These are phyloP conservation scores for Chenopodium album DNA, from an alignment of 148 eudicot species.

Conservation along the genomic window DNA sequence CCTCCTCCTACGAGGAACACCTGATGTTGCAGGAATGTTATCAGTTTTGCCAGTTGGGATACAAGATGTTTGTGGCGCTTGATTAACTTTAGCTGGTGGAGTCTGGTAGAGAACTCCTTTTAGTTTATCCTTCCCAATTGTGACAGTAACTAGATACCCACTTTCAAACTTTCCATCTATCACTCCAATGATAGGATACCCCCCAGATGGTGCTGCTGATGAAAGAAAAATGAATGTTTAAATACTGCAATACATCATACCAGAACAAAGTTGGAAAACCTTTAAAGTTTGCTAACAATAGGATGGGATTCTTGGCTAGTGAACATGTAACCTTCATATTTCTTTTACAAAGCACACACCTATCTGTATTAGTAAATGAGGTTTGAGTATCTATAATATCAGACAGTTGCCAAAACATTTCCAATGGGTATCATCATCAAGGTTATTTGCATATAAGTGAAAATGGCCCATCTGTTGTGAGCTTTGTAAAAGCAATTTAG, in stretches of 20 bases:
- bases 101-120: conserved; percentile 81
- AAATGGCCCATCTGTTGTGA: not conserved
- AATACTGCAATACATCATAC: not conserved
- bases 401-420: not conserved
- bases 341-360: not conserved
- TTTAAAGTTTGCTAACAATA: not conserved
- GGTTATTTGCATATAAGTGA: not conserved
- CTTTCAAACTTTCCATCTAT: conserved; percentile 97
- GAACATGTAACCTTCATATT: not conserved
- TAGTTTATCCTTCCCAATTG: conserved; percentile 60
- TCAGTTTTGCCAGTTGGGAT: conserved; percentile 12
- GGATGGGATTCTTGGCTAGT: not conserved
- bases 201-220: conserved; percentile 36
- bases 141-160: conserved; percentile 89
- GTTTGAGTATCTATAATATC: not conserved
- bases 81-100: conserved; percentile 28
- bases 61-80: conserved; percentile 20
- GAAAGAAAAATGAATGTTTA: conserved; percentile 11
- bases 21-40: conserved; percentile 28
- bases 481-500: not conserved
- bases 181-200: conserved; percentile 60
- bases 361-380: not conserved
- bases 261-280: not conserved
- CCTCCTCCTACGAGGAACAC: conserved; percentile 40
- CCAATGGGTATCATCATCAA: not conserved